Conservation (phyloP, 2,329 filamentous ascomycete species). For the Fonsecaea multimorphosa region DNA sequence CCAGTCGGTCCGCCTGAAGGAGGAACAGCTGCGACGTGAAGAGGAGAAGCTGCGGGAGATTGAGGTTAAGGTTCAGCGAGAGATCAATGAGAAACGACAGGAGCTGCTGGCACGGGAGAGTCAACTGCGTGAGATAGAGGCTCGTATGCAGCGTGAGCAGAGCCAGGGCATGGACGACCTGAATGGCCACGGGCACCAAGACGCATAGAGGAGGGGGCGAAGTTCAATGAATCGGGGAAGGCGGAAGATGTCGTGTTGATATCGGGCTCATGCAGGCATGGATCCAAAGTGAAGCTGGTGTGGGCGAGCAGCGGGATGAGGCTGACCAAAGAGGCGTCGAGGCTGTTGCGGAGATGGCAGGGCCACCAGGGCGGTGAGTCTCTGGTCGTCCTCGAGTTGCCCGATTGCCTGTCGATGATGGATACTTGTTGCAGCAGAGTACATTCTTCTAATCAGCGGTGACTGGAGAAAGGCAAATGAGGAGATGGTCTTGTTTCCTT, state of each 20-base stretch:
- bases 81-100: constrained; percentile 99
- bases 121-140: constrained; percentile 98
- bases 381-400: constrained; percentile 11
- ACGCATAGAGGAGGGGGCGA: constrained; percentile 17
- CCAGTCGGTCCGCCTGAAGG: constrained; percentile 98
- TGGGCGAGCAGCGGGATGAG: constrained; percentile 22
- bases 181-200: constrained; percentile 42
- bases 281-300: constrained; percentile 26
- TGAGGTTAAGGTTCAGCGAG: constrained; percentile 98
- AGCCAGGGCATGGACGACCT: constrained; percentile 50
- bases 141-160: constrained; percentile 89
- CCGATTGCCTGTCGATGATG: constrained; percentile 23
- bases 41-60: constrained; percentile 99
- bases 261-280: constrained; percentile 35
- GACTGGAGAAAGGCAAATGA: constrained; percentile 29
- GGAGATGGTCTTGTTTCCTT: constrained; percentile 22
- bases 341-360: constrained; percentile 3
- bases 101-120: constrained; percentile 96
- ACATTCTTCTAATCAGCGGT: constrained; percentile 36
- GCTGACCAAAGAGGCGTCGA: constrained; percentile 10
- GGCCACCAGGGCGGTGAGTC: constrained; percentile 27
- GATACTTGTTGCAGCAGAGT: constrained; percentile 32
- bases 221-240: constrained; percentile 2
- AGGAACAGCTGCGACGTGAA: constrained; percentile 97
- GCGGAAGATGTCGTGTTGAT: constrained; percentile 21